Evolutionary conservation across 345 rosid species (phyloP), one percentile per base, ranked within the genome.

Genomic region (Eutrema heterophyllum): DNA sequence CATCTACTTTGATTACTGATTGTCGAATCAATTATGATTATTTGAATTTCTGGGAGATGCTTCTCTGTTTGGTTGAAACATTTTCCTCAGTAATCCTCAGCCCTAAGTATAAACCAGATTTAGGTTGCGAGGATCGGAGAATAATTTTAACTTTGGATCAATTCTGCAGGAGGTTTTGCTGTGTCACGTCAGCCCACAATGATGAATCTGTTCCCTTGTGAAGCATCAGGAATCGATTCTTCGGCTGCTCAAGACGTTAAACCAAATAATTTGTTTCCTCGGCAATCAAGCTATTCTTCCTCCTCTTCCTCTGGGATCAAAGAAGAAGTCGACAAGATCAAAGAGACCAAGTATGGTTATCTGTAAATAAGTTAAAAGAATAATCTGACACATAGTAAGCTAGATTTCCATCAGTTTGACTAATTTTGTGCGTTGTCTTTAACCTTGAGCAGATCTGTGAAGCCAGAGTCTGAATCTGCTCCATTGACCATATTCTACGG

Each of bases 401-500:
- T 43, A 59, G 41, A n/a, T 21, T 38, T 69, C 15, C 9, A 5
- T 35, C 43, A 35, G 29, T 9, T 54, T 71, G 7, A 38, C 59
- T 83, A 30, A 54, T 70, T 30, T 21, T 73, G 24, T 63, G 75
- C 8, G 4, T 48, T 70, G 11, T 35, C 9, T 33, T 55, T 58
- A 14, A 13, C 50, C 4, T 43, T 81, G 62, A 63, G 24, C 58
- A 79, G 74, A 68, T 38, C 78, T 21, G 81, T 60, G 78, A 73
- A 67, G 53, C 6, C n/a, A 8, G 79, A 81, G 78, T 52, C 85
- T 35, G 82, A 82, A 44, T 38, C 84, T 68, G 86, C 88, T 5
- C 87, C 79, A 13, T 84, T 94, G 91, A 91, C 98, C 3, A 89
- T 94, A 41, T 91, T 94, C 77, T 94, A 91, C 49, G 86, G 68